Percentiles rank a stretch among this genome's conserved stretches.
These are phyloP conservation scores for Baorangia bicolor DNA, from an alignment of 768 basidiomycete species.

Conservation along the genomic window DNA sequence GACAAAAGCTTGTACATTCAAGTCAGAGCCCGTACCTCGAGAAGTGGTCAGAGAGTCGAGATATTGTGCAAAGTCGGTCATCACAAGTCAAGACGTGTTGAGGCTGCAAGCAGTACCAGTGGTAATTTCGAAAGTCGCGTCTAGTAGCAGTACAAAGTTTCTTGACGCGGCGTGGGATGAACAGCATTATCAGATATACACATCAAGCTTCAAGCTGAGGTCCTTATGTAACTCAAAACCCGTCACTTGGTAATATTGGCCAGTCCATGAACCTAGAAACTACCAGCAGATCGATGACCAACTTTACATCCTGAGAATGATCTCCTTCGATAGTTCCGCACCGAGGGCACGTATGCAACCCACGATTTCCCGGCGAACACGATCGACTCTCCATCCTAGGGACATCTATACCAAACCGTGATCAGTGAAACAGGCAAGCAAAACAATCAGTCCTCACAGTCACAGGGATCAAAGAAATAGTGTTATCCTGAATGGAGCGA, in stretches of 20 bases:
- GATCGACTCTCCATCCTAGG: slow-evolving; percentile 28
- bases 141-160: neutral
- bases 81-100: slow-evolving; percentile 1
- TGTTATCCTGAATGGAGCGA: slow-evolving; percentile 21
- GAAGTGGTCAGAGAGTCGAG: slow-evolving; percentile 23
- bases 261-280: neutral
- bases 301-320: slow-evolving; percentile 37
- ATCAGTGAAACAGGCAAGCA: slow-evolving; percentile 4
- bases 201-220: no score
- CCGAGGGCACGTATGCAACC: slow-evolving; percentile 48
- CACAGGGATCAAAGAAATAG: slow-evolving; percentile 25
- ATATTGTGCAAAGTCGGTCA: slow-evolving; percentile 24
- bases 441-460: slow-evolving; percentile 19
- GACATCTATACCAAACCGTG: slow-evolving; percentile 16
- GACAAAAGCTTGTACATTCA: slow-evolving; percentile 13
- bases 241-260: neutral
- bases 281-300: neutral
- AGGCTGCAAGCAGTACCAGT: neutral
- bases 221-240: neutral
- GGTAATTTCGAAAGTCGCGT: neutral
- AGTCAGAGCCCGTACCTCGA: slow-evolving; percentile 8
- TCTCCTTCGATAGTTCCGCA: slow-evolving; percentile 38
- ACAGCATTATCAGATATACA: no score
- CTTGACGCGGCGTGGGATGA: slow-evolving; percentile 3
- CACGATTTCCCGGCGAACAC: slow-evolving; percentile 36